Conservation (phyloP, 2,329 filamentous ascomycete species). For the Tricladium varicosporioides region DNA sequence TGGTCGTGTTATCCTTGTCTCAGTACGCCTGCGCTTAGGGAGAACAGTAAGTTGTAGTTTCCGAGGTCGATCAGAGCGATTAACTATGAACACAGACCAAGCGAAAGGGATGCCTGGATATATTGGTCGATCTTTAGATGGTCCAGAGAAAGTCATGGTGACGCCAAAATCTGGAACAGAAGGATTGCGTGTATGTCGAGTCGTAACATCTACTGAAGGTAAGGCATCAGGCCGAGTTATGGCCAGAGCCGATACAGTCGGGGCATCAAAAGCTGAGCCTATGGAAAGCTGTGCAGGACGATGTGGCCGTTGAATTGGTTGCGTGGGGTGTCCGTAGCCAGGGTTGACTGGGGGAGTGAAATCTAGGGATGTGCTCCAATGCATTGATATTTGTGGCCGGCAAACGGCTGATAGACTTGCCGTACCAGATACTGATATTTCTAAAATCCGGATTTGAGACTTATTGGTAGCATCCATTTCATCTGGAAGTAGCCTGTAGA, state of each 20-base stretch:
- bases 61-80: slow-evolving; percentile 59
- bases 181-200: slow-evolving; percentile 39
- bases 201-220: slow-evolving; percentile 55
- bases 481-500: slow-evolving; percentile 63
- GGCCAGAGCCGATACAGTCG: slow-evolving; percentile 54
- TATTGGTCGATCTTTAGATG: slow-evolving; percentile 55
- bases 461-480: slow-evolving; percentile 38
- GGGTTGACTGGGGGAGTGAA: slow-evolving; percentile 66
- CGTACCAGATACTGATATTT: slow-evolving; percentile 59
- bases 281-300: slow-evolving; percentile 65
- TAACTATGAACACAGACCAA: slow-evolving; percentile 75
- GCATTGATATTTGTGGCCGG: slow-evolving; percentile 59
- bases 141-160: slow-evolving; percentile 71
- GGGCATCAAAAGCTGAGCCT: slow-evolving; percentile 51
- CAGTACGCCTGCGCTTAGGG: slow-evolving; percentile 60
- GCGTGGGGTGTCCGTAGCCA: slow-evolving; percentile 55
- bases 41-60: slow-evolving; percentile 70
- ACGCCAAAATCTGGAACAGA: slow-evolving; percentile 63
- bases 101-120: slow-evolving; percentile 65
- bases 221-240: slow-evolving; percentile 58
- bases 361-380: slow-evolving; percentile 68
- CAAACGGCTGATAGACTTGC: slow-evolving; percentile 57
- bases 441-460: slow-evolving; percentile 50
- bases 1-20: slow-evolving; percentile 42
- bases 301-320: slow-evolving; percentile 59